Conservation (phyloP, 2,329 filamentous ascomycete species). For the Trichoderma atrobrunneum region DNA sequence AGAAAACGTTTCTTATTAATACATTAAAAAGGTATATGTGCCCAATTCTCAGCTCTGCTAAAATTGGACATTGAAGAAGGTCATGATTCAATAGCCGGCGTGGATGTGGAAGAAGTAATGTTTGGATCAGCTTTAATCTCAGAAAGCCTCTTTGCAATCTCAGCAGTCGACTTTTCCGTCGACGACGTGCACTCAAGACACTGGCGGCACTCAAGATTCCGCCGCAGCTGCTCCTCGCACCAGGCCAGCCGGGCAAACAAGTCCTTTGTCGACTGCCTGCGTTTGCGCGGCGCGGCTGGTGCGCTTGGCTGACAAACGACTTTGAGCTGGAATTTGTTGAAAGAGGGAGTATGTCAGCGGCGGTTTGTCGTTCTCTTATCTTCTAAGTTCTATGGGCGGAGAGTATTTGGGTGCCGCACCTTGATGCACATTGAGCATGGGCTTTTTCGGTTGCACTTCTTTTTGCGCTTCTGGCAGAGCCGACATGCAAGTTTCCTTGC, state of each 20-base stretch:
- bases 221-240: slow-evolving; percentile 16
- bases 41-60: not conserved
- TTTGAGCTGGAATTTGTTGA: not conserved
- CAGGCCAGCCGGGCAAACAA: slow-evolving; percentile 1
- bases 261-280: slow-evolving; percentile 6
- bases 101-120: not conserved
- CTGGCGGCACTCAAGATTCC: not conserved
- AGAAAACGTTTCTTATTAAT: not conserved
- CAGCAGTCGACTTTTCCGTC: not conserved
- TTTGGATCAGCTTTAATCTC: not conserved
- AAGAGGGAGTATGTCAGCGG: not conserved
- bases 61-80: not conserved
- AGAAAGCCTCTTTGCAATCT: not conserved
- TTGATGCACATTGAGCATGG: slow-evolving; percentile 16
- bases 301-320: slow-evolving; percentile 11
- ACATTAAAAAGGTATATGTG: not conserved
- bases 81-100: not conserved
- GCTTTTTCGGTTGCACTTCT: slow-evolving; percentile 10
- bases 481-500: slow-evolving; percentile 11
- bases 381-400: not conserved
- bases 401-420: not conserved
- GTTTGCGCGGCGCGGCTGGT: slow-evolving; percentile 2
- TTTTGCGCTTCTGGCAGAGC: slow-evolving; percentile 8
- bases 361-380: not conserved
- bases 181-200: not conserved